Percentiles rank a stretch among this genome's conserved stretches.
Conservation (phyloP, 78 protist genomes). For the Guillardia theta region DNA sequence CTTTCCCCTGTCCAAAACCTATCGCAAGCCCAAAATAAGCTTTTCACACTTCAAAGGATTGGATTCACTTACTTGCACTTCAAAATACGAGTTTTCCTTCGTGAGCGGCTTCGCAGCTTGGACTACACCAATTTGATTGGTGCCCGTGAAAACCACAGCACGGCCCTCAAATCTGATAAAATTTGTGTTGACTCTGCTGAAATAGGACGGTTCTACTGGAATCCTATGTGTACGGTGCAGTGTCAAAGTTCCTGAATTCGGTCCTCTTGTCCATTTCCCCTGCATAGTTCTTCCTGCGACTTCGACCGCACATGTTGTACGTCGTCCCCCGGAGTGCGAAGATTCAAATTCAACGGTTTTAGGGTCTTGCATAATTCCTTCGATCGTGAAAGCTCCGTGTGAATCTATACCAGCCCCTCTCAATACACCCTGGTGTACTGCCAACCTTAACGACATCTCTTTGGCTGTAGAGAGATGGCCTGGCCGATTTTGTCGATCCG, state of each 20-base stretch:
- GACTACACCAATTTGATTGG: conserved; percentile 13
- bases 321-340: background rate
- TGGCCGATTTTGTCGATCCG: no score
- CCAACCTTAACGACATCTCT: no score
- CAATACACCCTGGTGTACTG: no score
- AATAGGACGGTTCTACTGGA: background rate
- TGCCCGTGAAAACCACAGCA: background rate
- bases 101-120: background rate
- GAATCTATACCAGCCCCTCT: background rate
- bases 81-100: background rate
- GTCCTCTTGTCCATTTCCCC: background rate
- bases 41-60: no score
- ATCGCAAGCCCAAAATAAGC: background rate
- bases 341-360: background rate
- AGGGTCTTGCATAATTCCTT: background rate
- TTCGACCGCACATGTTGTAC: background rate
- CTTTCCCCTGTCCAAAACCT: background rate
- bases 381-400: background rate
- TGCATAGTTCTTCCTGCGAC: background rate
- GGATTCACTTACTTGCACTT: background rate
- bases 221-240: background rate
- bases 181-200: background rate
- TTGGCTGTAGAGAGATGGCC: no score
- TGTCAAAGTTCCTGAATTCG: background rate
- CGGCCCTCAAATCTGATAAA: background rate